Conservation (phyloP, 306 rosid genomes). For the Psophocarpus tetragonolobus region DNA sequence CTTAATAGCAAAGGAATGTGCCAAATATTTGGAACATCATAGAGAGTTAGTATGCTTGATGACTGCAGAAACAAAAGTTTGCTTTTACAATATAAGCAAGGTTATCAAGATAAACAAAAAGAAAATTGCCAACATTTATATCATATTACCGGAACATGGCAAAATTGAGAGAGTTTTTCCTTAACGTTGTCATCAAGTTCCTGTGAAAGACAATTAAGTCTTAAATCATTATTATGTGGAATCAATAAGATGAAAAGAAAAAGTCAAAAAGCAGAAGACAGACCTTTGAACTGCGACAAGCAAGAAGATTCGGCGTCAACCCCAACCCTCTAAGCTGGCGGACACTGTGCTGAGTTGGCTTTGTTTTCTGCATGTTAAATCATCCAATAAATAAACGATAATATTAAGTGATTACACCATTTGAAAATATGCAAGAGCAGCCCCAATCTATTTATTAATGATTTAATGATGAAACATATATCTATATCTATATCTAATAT, state of each 20-base stretch:
- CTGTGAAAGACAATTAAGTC: constrained; percentile 45
- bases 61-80: constrained; percentile 47
- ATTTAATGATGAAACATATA: background rate
- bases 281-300: constrained; percentile 84
- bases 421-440: background rate
- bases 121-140: constrained; percentile 19
- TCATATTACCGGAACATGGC: constrained; percentile 80
- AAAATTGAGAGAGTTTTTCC: constrained; percentile 79
- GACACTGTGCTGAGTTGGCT: constrained; percentile 87
- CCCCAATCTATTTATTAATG: background rate
- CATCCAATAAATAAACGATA: constrained; percentile 14
- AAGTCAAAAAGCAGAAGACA: constrained; percentile 22
- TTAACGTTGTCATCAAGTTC: constrained; percentile 69
- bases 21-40: constrained; percentile 96
- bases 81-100: constrained; percentile 12
- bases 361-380: constrained; percentile 64
- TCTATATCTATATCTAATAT: background rate
- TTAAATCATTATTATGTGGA: constrained; percentile 21
- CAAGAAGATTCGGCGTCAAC: constrained; percentile 74
- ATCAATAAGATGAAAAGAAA: constrained; percentile 16
- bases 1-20: constrained; percentile 84
- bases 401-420: background rate
- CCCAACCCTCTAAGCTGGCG: constrained; percentile 82
- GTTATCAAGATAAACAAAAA: constrained; percentile 4
- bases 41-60: constrained; percentile 70